A percentile compares a stretch with the other conserved stretches of the same genome.
phyloP scores from a whole-genome alignment of 1,139 yeast species.

The Yamadazyma aaseri region DNA sequence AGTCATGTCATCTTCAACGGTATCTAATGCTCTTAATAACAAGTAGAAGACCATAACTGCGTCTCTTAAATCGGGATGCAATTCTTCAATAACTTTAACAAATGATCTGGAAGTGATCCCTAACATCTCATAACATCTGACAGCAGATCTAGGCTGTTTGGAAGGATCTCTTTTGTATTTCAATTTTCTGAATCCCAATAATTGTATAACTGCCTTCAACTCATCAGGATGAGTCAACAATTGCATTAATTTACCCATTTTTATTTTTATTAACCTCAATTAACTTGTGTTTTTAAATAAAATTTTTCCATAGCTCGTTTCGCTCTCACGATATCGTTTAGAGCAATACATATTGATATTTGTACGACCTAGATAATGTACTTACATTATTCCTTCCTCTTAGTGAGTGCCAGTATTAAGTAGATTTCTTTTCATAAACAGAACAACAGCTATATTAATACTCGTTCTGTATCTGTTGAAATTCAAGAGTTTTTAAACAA shows the following conservation, averaged over 20 bases:
- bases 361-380: too few species aligned
- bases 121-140: constrained; percentile 69
- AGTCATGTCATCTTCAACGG: constrained; percentile 96
- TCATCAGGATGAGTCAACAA: constrained; percentile 71
- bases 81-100: constrained; percentile 86
- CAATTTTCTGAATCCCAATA: constrained; percentile 54
- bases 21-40: constrained; percentile 86
- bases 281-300: too few species aligned
- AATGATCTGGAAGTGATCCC: constrained; percentile 82
- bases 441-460: too few species aligned
- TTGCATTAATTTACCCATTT: constrained; percentile 68
- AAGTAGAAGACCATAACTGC: constrained; percentile 83
- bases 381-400: too few species aligned
- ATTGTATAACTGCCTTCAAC: constrained; percentile 63
- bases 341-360: too few species aligned
- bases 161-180: constrained; percentile 33
- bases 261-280: too few species aligned
- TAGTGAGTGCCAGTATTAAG: too few species aligned
- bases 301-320: too few species aligned
- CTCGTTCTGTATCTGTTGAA: too few species aligned
- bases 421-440: too few species aligned
- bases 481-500: too few species aligned
- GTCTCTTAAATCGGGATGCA: constrained; percentile 85
- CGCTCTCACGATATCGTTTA: too few species aligned
- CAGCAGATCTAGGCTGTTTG: constrained; percentile 46